A percentile compares a stretch with the other conserved stretches of the same genome.
Evolutionary conservation across 164 flowering plant genomes (phyloP).

Genomic region (Platanus orientalis): DNA sequence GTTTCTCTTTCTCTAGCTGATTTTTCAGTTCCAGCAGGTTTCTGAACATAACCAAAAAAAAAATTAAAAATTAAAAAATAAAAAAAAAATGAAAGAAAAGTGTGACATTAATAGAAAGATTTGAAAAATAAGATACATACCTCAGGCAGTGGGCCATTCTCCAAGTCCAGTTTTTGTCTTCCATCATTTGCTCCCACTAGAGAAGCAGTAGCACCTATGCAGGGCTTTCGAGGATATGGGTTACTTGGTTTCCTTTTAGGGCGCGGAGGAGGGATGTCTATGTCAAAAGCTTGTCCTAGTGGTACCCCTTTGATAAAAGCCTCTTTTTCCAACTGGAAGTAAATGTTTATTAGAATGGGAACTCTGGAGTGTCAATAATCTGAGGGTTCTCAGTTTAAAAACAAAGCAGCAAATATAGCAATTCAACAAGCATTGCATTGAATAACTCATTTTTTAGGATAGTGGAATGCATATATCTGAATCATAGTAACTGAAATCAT

Average conservation of each 20-base stretch:
- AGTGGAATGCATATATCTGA: not conserved
- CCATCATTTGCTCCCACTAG: constrained; percentile 41
- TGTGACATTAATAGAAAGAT: not conserved
- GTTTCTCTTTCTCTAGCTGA: constrained; percentile 25
- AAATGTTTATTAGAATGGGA: constrained; percentile 12
- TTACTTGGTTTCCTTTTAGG: constrained; percentile 91
- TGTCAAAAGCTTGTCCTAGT: constrained; percentile 65
- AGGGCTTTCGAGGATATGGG: constrained; percentile 91
- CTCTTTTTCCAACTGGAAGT: constrained; percentile 86
- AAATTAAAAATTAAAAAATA: not conserved
- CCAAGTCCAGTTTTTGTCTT: constrained; percentile 42
- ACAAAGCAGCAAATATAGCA: not conserved
- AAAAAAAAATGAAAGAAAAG: not conserved
- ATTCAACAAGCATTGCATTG: not conserved
- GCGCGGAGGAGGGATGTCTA: constrained; percentile 97
- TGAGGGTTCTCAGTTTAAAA: constrained; percentile 5
- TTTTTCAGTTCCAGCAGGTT: constrained; percentile 36
- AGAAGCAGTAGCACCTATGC: constrained; percentile 21
- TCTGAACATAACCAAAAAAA: constrained; percentile 27
- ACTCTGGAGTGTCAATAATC: not conserved
- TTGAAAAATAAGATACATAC: constrained; percentile 24
- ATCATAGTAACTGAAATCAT: not conserved
- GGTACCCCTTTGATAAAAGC: constrained; percentile 73
- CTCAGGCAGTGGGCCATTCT: constrained; percentile 54
- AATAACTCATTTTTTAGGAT: not conserved